phyloP scores from a whole-genome alignment of 352 stramenopile species.

The Phytophthora pini region DNA sequence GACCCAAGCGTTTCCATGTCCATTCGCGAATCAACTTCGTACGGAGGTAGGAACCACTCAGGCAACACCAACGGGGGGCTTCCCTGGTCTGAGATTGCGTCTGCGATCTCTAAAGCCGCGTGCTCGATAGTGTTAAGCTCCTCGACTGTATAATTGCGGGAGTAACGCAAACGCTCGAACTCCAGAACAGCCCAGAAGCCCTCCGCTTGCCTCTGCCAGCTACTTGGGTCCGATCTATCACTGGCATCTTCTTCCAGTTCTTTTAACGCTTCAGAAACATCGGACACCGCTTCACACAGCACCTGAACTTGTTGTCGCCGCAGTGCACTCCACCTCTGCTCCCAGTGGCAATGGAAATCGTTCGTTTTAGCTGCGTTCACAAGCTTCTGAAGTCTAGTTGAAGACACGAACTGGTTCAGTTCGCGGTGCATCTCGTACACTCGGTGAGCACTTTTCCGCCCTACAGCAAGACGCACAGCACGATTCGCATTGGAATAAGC shows the following conservation, averaged over 20 bases:
- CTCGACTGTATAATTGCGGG: conserved; percentile 9
- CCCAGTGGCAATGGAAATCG: conserved; percentile 8
- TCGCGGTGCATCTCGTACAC: conserved; percentile 16
- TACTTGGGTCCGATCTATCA: conserved; percentile 3
- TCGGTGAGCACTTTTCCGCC: conserved; percentile 8
- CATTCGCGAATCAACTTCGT: conserved; percentile 24
- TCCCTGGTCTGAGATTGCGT: background rate
- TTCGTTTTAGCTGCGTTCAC: background rate
- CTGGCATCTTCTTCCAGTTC: conserved; percentile 10
- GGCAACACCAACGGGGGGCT: background rate
- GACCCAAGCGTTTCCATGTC: conserved; percentile 5
- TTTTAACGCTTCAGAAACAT: conserved; percentile 2
- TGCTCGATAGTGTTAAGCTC: conserved; percentile 11
- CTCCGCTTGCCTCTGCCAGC: conserved; percentile 9
- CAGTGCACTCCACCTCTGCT: conserved; percentile 1
- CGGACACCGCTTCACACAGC: conserved; percentile 6
- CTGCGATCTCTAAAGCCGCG: background rate
- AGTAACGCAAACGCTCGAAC: conserved; percentile 15
- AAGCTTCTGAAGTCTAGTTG: conserved; percentile 11
- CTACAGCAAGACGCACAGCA: conserved; percentile 9
- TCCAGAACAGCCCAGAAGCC: conserved; percentile 14
- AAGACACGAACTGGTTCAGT: conserved; percentile 22
- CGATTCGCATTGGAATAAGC: background rate
- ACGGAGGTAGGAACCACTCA: conserved; percentile 35
- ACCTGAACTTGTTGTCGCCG: background rate